phyloP scores from a whole-genome alignment of 208 protist species.

The Naegleria fowleri region DNA sequence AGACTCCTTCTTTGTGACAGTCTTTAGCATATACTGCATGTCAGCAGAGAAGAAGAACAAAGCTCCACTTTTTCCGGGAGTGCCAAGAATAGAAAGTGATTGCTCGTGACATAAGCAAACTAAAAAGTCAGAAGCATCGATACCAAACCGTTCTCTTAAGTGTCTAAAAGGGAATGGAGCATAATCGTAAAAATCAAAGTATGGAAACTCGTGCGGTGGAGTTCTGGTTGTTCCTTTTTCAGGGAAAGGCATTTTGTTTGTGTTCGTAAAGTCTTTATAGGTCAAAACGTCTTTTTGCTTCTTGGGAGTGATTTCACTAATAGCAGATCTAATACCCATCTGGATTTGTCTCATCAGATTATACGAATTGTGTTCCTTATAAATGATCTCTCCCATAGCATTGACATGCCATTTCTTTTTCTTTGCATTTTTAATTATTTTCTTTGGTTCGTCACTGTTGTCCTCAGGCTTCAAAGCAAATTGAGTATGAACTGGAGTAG shows the following conservation, averaged over 20 bases:
- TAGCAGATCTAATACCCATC: conserved; percentile 11
- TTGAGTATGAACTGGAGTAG: neutral
- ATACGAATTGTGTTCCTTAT: conserved; percentile 26
- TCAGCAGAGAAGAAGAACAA: neutral
- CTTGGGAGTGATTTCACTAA: conserved; percentile 6
- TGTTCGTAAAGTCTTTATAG: neutral
- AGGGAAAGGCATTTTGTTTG: conserved; percentile 22
- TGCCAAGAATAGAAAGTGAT: neutral
- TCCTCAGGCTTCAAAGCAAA: neutral
- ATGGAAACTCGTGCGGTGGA: neutral
- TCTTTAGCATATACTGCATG: conserved; percentile 41
- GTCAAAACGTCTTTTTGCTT: neutral
- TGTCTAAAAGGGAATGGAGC: conserved; percentile 20
- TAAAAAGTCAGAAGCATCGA: conserved; percentile 15
- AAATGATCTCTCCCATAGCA: conserved; percentile 22
- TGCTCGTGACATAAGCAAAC: conserved; percentile 7
- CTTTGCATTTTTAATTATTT: neutral
- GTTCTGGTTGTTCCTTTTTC: neutral
- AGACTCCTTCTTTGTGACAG: conserved; percentile 29
- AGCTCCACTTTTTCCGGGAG: neutral
- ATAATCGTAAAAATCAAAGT: conserved; percentile 33
- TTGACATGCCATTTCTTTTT: conserved; percentile 27
- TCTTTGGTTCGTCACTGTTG: neutral
- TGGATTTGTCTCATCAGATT: conserved; percentile 27
- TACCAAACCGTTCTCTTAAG: conserved; percentile 30